Evolutionary conservation across 176 grass and related monocot species (phyloP).

Genomic region (Rhynchospora pubera): DNA sequence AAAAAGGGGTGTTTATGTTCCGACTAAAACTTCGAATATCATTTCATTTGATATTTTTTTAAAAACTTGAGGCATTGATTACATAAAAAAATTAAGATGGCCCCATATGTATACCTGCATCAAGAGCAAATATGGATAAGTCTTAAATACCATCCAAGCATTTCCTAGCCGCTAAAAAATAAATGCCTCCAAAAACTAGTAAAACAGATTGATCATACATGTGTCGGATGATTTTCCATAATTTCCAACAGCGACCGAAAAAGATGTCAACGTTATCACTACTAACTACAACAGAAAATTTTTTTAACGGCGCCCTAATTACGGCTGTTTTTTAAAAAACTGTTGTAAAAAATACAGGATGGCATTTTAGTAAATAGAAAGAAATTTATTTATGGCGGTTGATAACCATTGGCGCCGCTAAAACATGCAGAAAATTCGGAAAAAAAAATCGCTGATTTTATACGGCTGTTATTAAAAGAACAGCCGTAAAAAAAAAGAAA

Average conservation of each 20-base stretch:
- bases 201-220: not conserved
- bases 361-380: too few relatives aligned
- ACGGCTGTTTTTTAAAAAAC: too few relatives aligned
- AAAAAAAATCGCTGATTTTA: too few relatives aligned
- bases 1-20: not conserved
- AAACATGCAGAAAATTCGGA: too few relatives aligned
- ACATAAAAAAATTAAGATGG: not conserved
- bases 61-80: not conserved
- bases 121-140: not conserved
- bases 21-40: not conserved
- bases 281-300: too few relatives aligned
- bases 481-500: too few relatives aligned
- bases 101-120: not conserved
- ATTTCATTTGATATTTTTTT: not conserved
- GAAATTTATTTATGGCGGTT: too few relatives aligned
- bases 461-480: too few relatives aligned
- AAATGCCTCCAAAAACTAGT: conserved; percentile 2
- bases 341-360: too few relatives aligned
- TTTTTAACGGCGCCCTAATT: too few relatives aligned
- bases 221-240: not conserved
- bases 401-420: too few relatives aligned
- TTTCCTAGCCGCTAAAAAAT: not conserved
- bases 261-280: not conserved
- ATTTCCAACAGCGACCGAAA: not conserved
- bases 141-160: not conserved